Evolutionary conservation across 352 stramenopile species (phyloP), one percentile per base, ranked within the genome.

Genomic region (Pelagophyceae sp.): DNA sequence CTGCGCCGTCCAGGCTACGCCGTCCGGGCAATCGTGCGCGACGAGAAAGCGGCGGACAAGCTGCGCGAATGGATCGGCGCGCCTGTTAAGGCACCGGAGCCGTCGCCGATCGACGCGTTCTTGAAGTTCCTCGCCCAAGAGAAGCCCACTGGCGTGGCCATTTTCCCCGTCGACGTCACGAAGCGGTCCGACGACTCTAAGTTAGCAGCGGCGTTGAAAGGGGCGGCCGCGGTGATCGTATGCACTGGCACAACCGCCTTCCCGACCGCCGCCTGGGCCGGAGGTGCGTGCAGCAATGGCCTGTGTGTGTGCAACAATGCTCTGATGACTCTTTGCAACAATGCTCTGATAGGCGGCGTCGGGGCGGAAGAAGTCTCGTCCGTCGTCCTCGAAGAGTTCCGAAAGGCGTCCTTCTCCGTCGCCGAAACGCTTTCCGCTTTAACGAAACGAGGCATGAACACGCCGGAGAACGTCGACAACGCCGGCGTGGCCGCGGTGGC

Each of bases 241-340:
- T 89, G 78, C 45, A 88, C 85, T 0, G 89, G 89, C 45, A 94
- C 89, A 0, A 94, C 87, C 0, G 89, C 89, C 0, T 94, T 94
- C 75, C 89, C 89, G 27, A 91, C 87, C 0, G 77, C 76, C 27
- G 77, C 77, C 20, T 94, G 89, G 89, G 74, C 60, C n/a, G n/a
- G n/a, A n/a, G n/a, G n/a, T n/a, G n/a, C n/a, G n/a, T n/a, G n/a
- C n/a, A n/a, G n/a, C n/a, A n/a, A n/a, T n/a, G n/a, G n/a, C n/a
- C n/a, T n/a, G n/a, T n/a, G n/a, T n/a, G n/a, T n/a, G n/a, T n/a
- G n/a, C n/a, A n/a, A n/a, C n/a, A n/a, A n/a, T n/a, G n/a, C n/a
- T n/a, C n/a, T n/a, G n/a, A n/a, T n/a, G n/a, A n/a, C n/a, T n/a
- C n/a, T n/a, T n/a, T n/a, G n/a, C n/a, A n/a, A n/a, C n/a, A n/a